Conservation (phyloP, 371 early-diverging fungal genomes). For the Lichtheimia corymbifera region DNA sequence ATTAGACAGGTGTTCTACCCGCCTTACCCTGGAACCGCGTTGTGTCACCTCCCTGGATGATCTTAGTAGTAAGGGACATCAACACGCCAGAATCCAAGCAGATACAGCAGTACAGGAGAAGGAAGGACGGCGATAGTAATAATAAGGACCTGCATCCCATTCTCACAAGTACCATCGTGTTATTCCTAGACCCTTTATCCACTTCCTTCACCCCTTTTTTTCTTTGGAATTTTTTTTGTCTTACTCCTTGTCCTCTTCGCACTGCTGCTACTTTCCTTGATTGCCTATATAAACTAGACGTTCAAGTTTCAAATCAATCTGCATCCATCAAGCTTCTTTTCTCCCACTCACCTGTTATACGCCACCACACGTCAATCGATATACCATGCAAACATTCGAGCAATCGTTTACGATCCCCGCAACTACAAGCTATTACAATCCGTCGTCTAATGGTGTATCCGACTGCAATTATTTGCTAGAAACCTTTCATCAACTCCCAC, state of each 20-base stretch:
- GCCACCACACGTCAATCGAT: background rate
- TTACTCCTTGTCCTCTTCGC: background rate
- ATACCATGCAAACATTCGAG: constrained; percentile 28
- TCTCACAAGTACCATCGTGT: constrained; percentile 10
- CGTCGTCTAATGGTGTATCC: constrained; percentile 7
- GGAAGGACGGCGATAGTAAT: too few species aligned
- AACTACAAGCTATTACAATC: background rate
- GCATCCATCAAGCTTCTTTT: constrained; percentile 5
- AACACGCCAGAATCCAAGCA: background rate
- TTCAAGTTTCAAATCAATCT: constrained; percentile 3
- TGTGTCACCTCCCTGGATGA: too few species aligned
- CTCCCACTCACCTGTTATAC: background rate
- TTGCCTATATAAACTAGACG: constrained; percentile 1
- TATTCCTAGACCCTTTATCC: constrained; percentile 14
- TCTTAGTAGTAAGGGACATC: background rate
- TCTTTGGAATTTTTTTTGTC: constrained; percentile 19
- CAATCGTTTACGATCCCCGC: constrained; percentile 28
- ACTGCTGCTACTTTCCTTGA: constrained; percentile 3
- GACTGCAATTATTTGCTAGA: constrained; percentile 31
- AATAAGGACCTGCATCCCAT: background rate
- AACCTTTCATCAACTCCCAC: constrained; percentile 53
- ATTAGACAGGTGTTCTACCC: too few species aligned
- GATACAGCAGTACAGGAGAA: too few species aligned
- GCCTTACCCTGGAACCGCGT: too few species aligned
- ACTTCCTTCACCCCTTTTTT: constrained; percentile 7